phyloP scores from a whole-genome alignment of 2,329 filamentous ascomycete genomes.

The Aspergillus sp. region DNA sequence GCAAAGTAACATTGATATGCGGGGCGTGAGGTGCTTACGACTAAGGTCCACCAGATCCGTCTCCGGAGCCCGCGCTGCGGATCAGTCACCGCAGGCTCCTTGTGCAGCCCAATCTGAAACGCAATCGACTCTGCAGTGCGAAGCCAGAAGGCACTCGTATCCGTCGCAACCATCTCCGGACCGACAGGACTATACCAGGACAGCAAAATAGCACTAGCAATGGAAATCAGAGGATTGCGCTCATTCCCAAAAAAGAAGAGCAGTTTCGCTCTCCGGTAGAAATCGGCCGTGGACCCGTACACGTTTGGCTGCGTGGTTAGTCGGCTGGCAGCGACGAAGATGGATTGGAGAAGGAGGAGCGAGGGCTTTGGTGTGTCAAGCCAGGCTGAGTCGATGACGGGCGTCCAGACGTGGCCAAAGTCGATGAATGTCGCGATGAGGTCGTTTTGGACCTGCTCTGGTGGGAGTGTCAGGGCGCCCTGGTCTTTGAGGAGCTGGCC shows the following conservation, averaged over 20 bases:
- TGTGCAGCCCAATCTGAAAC: constrained; percentile 49
- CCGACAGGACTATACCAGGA: constrained; percentile 52
- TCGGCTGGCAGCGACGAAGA: constrained; percentile 48
- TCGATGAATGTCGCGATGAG: constrained; percentile 47
- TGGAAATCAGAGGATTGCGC: constrained; percentile 46
- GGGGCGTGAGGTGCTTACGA: constrained; percentile 32
- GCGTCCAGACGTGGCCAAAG: constrained; percentile 48
- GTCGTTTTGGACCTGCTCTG: constrained; percentile 36
- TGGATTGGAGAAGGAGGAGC: constrained; percentile 37
- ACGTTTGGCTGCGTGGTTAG: constrained; percentile 36
- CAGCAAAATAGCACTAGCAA: constrained; percentile 44
- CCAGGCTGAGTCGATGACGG: constrained; percentile 48
- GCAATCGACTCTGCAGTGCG: constrained; percentile 47
- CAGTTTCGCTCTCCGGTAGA: constrained; percentile 39
- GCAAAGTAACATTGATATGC: neutral
- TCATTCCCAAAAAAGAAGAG: constrained; percentile 39
- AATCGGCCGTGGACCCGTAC: constrained; percentile 37
- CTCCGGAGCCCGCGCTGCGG: constrained; percentile 43
- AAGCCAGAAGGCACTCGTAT: constrained; percentile 50
- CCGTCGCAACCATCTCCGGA: constrained; percentile 44
- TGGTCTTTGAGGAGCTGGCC: constrained; percentile 31
- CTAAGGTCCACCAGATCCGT: constrained; percentile 52
- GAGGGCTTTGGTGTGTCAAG: constrained; percentile 38
- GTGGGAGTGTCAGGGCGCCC: constrained; percentile 30
- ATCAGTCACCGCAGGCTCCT: constrained; percentile 41